Base-by-base conservation (phyloP, 768 basidiomycete species). In the Serendipita sp. region DNA sequence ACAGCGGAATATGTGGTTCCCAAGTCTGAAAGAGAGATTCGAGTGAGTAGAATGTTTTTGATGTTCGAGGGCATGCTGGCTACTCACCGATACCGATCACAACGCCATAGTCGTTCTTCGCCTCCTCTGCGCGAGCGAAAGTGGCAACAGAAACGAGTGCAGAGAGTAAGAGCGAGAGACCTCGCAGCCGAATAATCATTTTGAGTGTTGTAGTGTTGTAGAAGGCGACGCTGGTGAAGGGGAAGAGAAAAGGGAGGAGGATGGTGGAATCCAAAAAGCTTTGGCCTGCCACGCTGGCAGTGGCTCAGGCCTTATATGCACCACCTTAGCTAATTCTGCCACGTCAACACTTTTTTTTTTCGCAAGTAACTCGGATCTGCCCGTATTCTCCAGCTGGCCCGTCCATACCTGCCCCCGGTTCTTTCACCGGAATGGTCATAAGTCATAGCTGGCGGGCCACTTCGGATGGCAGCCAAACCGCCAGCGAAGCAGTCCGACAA, bases 1-100 rank as follows among this genome's bases (percentile, higher is more conserved):
- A 97, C 94, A 79, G 93, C 96, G 68, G 93, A 96, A 78, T 96
- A 92, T 70, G 89, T 91, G 68, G 92, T 96, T 78, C 92, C 92
- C 78, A 95, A 78, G 80, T 95, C 91, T 88, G 72, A 23, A 60
- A 60, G 3, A 63, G 69, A 38, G 47, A 64, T 2, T 64, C 15
- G 15, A 51, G 2, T 28, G 62, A 75, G 48, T 67, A 66, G 30
- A 69, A 67, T 63, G 23, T 60, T 44, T 23, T 23, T 15, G 16
- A 16, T 18, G 16, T 3, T 41, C 46, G 63, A 32, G 63, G 3
- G 45, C 36, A 4, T 13, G n/a, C 11, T 65, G 35, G 1, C 30
- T 23, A 76, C 85, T 56, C 68, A 89, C 87, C 88, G 72, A 91
- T 90, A 82, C 90, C 93, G 73, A 95, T 95, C 44, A 95, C 91